Evolutionary conservation across 345 rosid genomes (phyloP).

Genomic region (Eucalyptus erythrocorys): DNA sequence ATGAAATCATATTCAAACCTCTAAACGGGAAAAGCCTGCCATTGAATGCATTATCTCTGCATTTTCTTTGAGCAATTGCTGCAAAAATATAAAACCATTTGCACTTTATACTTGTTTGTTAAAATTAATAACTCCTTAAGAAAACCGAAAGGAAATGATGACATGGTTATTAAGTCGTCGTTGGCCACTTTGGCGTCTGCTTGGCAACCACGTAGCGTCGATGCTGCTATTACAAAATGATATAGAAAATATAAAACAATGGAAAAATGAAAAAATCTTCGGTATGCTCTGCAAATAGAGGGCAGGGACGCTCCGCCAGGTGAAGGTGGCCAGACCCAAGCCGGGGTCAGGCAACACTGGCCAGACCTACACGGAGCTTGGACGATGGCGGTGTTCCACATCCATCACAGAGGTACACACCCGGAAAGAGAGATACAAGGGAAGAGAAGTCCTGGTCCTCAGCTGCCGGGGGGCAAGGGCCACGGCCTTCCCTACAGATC

Average conservation of each 20-base stretch:
- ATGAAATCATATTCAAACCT: too few species aligned
- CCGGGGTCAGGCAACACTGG: background rate
- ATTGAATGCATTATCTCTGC: background rate
- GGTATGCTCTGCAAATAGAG: background rate
- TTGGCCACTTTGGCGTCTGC: background rate
- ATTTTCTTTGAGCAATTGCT: background rate
- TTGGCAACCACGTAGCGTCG: background rate
- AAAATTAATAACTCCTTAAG: too few species aligned
- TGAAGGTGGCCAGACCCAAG: background rate
- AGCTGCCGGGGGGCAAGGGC: background rate
- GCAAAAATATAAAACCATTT: background rate
- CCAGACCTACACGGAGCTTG: background rate
- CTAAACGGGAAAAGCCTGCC: background rate
- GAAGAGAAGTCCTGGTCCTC: background rate
- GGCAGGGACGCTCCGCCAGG: background rate
- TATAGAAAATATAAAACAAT: background rate
- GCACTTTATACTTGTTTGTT: background rate
- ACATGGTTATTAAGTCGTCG: rapidly evolving
- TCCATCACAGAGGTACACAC: background rate
- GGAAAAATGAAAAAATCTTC: background rate
- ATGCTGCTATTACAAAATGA: background rate
- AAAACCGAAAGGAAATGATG: too few species aligned
- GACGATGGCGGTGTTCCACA: rapidly evolving
- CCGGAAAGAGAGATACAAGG: background rate
- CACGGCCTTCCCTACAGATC: background rate